Base-by-base conservation (phyloP, 108 stramenopile genomes). In the Cyclotella sp. region DNA sequence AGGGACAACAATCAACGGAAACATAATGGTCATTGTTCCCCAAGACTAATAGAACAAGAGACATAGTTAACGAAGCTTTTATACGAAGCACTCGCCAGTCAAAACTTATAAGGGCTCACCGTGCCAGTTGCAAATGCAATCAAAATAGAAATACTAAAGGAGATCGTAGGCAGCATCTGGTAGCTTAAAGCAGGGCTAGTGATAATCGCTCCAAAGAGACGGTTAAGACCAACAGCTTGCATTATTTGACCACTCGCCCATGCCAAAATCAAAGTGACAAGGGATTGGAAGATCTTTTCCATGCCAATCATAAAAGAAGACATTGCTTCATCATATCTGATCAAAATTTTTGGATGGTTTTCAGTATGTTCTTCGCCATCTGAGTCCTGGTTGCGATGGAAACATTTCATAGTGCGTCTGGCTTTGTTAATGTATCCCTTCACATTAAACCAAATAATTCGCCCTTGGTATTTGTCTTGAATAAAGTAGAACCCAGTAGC, bases 1-100 rank as follows among this genome's bases (percentile, higher is more conserved):
- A n/a, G 91, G 89, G 26, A 79, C 73, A 13, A 80, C 46, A 14
- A 89, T 58, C 3, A 92, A 75, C n/a, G 91, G 91, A 62, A 92
- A 89, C 70, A 93, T 70, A 52, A 93, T 89, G 19, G 80, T 78
- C 92, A 93, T 93, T 0, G 85, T 86, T 29, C 87, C 87, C 89
- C 89, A 93, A 26, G 85, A 86, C 68, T 68, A 54, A 3, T 27
- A 54, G 12, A 42, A 53, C 3, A 34, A n/a, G 53, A 29, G 10
- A 39, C 1, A n/a, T n/a, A 27, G 9, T 47, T 21, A 42, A n/a
- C n/a, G n/a, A 30, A 39, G 15, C 39, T 9, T 39, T 1, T 1
- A 47, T 26, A 26, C 11, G 0, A 66, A 45, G 26, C 15, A 10
- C 24, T n/a, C 44, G n/a, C 3, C 21, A 24, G 46, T 10, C 9